Conservation (phyloP, 805 yeast genomes). For the Brettanomyces sp. region DNA sequence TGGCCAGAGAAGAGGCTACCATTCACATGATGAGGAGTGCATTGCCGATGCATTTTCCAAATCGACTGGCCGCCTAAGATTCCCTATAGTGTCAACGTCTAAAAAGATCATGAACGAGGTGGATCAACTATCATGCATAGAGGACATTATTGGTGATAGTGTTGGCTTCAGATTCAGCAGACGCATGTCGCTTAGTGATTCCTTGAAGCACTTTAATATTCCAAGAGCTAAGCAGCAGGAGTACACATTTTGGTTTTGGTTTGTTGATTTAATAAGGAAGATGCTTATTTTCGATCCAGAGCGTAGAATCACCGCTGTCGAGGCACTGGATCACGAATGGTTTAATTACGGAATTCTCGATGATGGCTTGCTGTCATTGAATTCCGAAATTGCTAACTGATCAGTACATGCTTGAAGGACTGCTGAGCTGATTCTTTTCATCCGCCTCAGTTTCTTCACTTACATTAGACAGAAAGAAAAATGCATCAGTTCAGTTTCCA, state of each 20-base stretch:
- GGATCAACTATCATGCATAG: conserved; percentile 20
- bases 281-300: conserved; percentile 42
- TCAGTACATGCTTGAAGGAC: too few species aligned
- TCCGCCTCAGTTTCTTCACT: too few species aligned
- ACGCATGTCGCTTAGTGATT: conserved; percentile 16
- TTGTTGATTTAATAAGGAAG: conserved; percentile 42
- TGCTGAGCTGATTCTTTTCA: too few species aligned
- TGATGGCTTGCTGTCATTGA: conserved; percentile 29
- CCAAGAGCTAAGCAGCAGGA: conserved; percentile 44
- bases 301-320: conserved; percentile 42
- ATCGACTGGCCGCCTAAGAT: conserved; percentile 21
- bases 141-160: conserved; percentile 20
- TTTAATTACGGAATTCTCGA: conserved; percentile 54
- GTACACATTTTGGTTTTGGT: conserved; percentile 77
- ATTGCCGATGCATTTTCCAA: conserved; percentile 23
- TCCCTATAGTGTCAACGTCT: conserved; percentile 29
- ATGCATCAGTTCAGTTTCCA: too few species aligned
- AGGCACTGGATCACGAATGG: conserved; percentile 64
- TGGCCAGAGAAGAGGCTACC: neutral
- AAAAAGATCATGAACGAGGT: conserved; percentile 29
- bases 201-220: conserved; percentile 14
- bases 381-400: too few species aligned
- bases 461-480: too few species aligned
- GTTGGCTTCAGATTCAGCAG: conserved; percentile 21
- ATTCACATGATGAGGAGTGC: conserved; percentile 8